Percentiles rank a stretch among this genome's conserved stretches.
Conservation (phyloP, 2,329 filamentous ascomycete species). For the Hypoxylon sp. region DNA sequence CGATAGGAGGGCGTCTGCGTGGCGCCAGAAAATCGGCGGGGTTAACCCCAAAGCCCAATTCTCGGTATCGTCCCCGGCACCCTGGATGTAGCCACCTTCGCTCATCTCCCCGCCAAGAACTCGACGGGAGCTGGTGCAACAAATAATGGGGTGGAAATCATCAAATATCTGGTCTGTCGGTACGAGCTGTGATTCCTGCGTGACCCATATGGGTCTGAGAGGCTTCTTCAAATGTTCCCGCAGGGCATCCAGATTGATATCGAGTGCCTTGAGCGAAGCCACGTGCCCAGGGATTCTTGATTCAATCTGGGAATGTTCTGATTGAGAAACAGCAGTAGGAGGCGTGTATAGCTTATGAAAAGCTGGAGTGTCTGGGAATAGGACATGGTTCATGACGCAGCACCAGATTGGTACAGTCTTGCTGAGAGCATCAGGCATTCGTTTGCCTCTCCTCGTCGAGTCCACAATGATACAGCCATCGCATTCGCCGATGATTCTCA, state of each 20-base stretch:
- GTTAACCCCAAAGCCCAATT: constrained; percentile 90
- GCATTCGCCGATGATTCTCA: constrained; percentile 75
- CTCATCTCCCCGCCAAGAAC: constrained; percentile 78
- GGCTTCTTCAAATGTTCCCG: constrained; percentile 76
- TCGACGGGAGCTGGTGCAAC: constrained; percentile 86
- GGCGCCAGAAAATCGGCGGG: constrained; percentile 82
- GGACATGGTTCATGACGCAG: constrained; percentile 82
- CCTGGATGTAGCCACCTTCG: constrained; percentile 88
- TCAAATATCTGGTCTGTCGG: constrained; percentile 62
- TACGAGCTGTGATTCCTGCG: constrained; percentile 72
- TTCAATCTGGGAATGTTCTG: constrained; percentile 85
- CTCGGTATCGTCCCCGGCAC: constrained; percentile 94
- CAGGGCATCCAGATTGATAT: constrained; percentile 70
- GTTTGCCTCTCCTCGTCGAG: constrained; percentile 91
- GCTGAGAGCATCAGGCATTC: constrained; percentile 93
- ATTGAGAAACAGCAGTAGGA: constrained; percentile 78
- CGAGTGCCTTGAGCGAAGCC: constrained; percentile 67
- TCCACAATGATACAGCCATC: constrained; percentile 92
- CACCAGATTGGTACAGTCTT: constrained; percentile 97
- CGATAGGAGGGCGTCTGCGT: constrained; percentile 72
- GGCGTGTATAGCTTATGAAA: constrained; percentile 76
- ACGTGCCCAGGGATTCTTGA: constrained; percentile 70
- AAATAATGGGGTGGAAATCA: constrained; percentile 80
- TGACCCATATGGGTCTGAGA: constrained; percentile 84
- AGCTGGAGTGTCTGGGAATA: constrained; percentile 73